Evolutionary conservation across 2,329 filamentous ascomycete species (phyloP).

Genomic region (Dothideomycetes sp.): DNA sequence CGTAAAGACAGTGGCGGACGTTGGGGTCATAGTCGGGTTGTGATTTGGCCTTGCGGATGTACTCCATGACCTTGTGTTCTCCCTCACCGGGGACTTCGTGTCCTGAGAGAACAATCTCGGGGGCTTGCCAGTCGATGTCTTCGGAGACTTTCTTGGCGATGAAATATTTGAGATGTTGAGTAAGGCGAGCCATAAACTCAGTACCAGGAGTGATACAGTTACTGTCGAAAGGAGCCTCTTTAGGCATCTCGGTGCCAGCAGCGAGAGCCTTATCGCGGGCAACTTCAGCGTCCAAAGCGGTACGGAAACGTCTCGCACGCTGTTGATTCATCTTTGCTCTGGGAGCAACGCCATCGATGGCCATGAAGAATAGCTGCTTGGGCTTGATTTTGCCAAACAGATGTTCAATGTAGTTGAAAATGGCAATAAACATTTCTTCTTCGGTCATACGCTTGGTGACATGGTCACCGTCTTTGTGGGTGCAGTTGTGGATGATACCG

Average conservation of each 20-base stretch:
- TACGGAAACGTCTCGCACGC: constrained; percentile 87
- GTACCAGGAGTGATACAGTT: constrained; percentile 98
- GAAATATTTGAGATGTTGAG: constrained; percentile 91
- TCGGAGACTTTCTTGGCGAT: constrained; percentile 98
- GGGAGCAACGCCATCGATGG: constrained; percentile 93
- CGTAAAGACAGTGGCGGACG: constrained; percentile 92
- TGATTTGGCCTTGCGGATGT: constrained; percentile 94
- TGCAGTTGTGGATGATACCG: constrained; percentile 99
- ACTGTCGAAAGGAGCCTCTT: constrained; percentile 93
- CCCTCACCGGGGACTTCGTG: constrained; percentile 97
- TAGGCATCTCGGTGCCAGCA: constrained; percentile 86
- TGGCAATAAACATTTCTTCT: constrained; percentile 98
- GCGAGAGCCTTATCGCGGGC: constrained; percentile 85
- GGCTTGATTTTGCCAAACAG: constrained; percentile 98
- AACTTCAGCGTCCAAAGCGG: constrained; percentile 79
- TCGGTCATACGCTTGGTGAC: constrained; percentile 87
- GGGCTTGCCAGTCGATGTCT: constrained; percentile 93
- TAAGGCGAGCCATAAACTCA: constrained; percentile 95
- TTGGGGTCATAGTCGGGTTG: constrained; percentile 90
- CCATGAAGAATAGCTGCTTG: constrained; percentile 98
- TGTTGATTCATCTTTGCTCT: constrained; percentile 99
- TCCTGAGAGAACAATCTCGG: constrained; percentile 90
- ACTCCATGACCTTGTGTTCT: constrained; percentile 99
- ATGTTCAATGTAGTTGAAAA: constrained; percentile 99
- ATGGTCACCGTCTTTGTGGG: constrained; percentile 90